phyloP scores from a whole-genome alignment of 495 filamentous ascomycete species.

The Aspergillus ostianus region DNA sequence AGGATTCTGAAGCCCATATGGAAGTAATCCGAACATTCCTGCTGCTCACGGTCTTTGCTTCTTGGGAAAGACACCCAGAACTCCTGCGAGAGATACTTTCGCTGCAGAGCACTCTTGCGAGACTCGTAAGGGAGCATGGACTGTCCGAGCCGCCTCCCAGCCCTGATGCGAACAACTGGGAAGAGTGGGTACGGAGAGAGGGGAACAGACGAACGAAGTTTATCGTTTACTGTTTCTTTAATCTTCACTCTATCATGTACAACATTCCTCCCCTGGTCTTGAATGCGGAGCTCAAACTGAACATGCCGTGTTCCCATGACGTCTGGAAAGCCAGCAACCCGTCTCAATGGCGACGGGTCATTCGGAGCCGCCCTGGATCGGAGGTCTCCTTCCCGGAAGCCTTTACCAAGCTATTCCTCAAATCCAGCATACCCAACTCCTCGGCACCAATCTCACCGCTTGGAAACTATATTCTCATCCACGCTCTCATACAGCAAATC shows the following conservation, averaged over 20 bases:
- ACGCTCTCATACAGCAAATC: conserved; percentile 53
- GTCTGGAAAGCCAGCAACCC: conserved; percentile 51
- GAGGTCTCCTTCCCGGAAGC: conserved; percentile 49
- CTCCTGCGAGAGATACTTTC: conserved; percentile 50
- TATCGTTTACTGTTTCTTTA: conserved; percentile 55
- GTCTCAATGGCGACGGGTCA: conserved; percentile 43
- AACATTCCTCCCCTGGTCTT: conserved; percentile 53
- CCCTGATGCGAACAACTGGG: conserved; percentile 44
- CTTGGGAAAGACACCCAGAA: conserved; percentile 53
- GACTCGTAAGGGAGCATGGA: conserved; percentile 49
- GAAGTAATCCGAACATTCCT: conserved; percentile 50
- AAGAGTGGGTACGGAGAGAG: conserved; percentile 50
- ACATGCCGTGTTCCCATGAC: conserved; percentile 50
- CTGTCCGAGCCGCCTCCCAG: conserved; percentile 35
- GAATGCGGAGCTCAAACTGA: conserved; percentile 48
- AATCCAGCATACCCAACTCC: conserved; percentile 41
- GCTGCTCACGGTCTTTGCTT: conserved; percentile 50
- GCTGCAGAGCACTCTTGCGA: conserved; percentile 48
- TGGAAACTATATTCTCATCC: conserved; percentile 54
- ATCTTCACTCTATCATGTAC: conserved; percentile 54
- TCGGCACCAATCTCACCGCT: conserved; percentile 52
- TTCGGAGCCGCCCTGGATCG: conserved; percentile 35
- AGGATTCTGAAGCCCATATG: conserved; percentile 51
- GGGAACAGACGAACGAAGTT: conserved; percentile 51
- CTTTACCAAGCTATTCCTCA: conserved; percentile 46